These are phyloP conservation scores for Blastomyces gilchristii DNA, from an alignment of 2,329 filamentous ascomycete species.

Conservation along the genomic window DNA sequence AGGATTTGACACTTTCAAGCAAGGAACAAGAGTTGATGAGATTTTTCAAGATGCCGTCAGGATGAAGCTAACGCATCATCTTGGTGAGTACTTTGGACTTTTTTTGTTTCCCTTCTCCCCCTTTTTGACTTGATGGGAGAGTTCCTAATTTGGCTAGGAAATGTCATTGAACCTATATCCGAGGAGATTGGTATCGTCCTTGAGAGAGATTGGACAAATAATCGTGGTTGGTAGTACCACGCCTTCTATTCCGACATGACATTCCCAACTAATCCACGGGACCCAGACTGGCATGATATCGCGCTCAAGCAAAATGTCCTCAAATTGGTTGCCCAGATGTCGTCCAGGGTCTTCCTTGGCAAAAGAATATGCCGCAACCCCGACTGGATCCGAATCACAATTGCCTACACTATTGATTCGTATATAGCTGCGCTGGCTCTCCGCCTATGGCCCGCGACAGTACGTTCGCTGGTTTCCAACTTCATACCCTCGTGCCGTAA, in stretches of 20 bases:
- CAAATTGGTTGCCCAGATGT: slow-evolving; percentile 16
- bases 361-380: slow-evolving; percentile 16
- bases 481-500: slow-evolving; percentile 13
- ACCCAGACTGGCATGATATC: slow-evolving; percentile 17
- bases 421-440: slow-evolving; percentile 17
- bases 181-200: slow-evolving; percentile 10
- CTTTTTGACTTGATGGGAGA: background rate
- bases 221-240: slow-evolving; percentile 9
- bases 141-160: slow-evolving; percentile 6
- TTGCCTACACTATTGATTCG: slow-evolving; percentile 13
- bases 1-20: slow-evolving; percentile 11
- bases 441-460: slow-evolving; percentile 7
- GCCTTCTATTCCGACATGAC: background rate
- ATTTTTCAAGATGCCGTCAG: slow-evolving; percentile 18
- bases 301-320: slow-evolving; percentile 12
- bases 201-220: slow-evolving; percentile 12
- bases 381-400: slow-evolving; percentile 15
- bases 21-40: slow-evolving; percentile 10
- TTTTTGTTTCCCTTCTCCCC: background rate
- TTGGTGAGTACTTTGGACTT: slow-evolving; percentile 14
- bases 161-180: slow-evolving; percentile 13
- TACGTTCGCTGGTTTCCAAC: slow-evolving; percentile 11
- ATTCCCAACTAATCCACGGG: background rate
- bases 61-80: slow-evolving; percentile 18
- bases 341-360: slow-evolving; percentile 15